A percentile compares a stretch with the other conserved stretches of the same genome.
Evolutionary conservation across 1,139 yeast species (phyloP).

Genomic region (Saccharomyces hybrid): DNA sequence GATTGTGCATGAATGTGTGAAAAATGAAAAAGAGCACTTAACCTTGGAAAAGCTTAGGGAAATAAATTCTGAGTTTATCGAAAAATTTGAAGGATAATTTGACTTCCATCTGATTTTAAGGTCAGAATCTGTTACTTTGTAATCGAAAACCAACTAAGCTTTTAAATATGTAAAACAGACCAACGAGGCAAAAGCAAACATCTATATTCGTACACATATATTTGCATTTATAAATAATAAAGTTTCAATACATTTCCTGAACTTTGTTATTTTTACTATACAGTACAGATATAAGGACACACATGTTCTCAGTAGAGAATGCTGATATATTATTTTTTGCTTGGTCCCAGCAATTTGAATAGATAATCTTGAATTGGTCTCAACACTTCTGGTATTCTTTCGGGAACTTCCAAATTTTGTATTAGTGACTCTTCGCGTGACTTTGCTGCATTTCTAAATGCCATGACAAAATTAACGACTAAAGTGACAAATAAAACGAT

Average conservation of each 20-base stretch:
- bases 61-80: constrained; percentile 21
- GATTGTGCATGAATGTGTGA: constrained; percentile 12
- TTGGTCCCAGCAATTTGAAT: constrained; percentile 13
- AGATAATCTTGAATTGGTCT: constrained; percentile 25
- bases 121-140: not conserved
- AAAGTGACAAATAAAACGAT: constrained; percentile 60
- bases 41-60: constrained; percentile 12
- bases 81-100: not conserved
- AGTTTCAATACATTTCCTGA: not conserved
- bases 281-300: not conserved
- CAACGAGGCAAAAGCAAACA: not conserved
- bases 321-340: constrained; percentile 8
- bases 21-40: constrained; percentile 5
- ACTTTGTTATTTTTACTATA: not conserved
- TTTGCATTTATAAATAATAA: not conserved
- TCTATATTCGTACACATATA: not conserved
- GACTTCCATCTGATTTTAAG: not conserved
- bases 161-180: too few species aligned
- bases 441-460: constrained; percentile 43
- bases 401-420: not conserved
- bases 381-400: constrained; percentile 20
- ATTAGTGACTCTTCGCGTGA: not conserved
- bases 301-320: not conserved
- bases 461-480: constrained; percentile 61
- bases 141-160: too few species aligned